Evolutionary conservation across 2,329 filamentous ascomycete species (phyloP), one percentile per base, ranked within the genome.

Genomic region (Myriosclerotinia duriaeana): DNA sequence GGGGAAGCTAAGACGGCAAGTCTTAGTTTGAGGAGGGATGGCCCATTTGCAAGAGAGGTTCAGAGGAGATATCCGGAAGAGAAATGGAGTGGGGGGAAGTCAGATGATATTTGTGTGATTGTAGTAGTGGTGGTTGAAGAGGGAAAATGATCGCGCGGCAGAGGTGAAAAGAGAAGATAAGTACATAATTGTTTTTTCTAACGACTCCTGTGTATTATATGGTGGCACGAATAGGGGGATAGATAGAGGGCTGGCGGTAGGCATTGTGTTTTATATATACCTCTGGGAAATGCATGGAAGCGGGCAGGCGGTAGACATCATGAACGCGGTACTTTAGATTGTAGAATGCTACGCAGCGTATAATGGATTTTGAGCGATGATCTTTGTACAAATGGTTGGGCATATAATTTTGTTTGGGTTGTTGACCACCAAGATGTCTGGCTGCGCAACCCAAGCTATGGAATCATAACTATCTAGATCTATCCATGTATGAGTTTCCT

Each of bases 1-100:
- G 83, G 84, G 12, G 91, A 93, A 63, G 94, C 95, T 7, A 97
- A 97, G 79, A 81, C 85, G 9, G 93, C 93, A 8, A 96, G 93
- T 75, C 78, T 91, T 67, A 93, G 97, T 78, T 85, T 84, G 59
- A 92, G 90, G 74, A 81, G 91, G 63, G 91, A 98, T 77, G 93
- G 94, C 0, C 95, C 95, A 0, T 99, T 99, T 78, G 93, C 95
- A 52, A 97, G 92, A 78, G 93, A 97, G 78, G 92, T 97, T 26
- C 92, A 95, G 76, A 91, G 89, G 75, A 88, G 91, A 75, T 96
- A 91, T 72, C 94, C 95, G 0, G 83, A 89, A 48, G 94, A 98
- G 78, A 86, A 88, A 67, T 99, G 92, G 87, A 87, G 87, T 67
- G 95, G 95, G 67, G 95, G 95, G 63, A 99, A 99, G 78, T 86